phyloP scores from a whole-genome alignment of 1,139 yeast genomes.

The Suhomyces chickasaworum region DNA sequence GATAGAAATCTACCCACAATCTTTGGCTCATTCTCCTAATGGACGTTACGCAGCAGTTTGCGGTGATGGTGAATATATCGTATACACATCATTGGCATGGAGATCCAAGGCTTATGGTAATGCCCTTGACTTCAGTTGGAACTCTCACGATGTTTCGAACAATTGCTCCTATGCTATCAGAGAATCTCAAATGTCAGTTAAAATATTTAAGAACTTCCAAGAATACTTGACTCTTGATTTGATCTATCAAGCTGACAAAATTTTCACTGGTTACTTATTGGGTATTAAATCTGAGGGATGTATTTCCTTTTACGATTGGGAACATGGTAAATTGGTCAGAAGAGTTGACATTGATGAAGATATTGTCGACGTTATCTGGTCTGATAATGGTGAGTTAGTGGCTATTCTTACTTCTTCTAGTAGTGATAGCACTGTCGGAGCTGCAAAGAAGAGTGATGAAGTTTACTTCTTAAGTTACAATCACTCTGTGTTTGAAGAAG shows the following conservation, averaged over 20 bases:
- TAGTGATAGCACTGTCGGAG: slow-evolving; percentile 20
- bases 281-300: slow-evolving; percentile 83
- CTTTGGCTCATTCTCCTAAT: slow-evolving; percentile 88
- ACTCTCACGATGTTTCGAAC: slow-evolving; percentile 66
- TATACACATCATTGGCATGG: slow-evolving; percentile 97
- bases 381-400: slow-evolving; percentile 88
- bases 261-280: slow-evolving; percentile 83
- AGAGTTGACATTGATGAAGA: slow-evolving; percentile 75
- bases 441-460: slow-evolving; percentile 49
- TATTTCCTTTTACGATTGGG: slow-evolving; percentile 93
- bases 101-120: slow-evolving; percentile 91
- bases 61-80: slow-evolving; percentile 97
- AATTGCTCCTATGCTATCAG: slow-evolving; percentile 84
- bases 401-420: slow-evolving; percentile 63
- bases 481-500: slow-evolving; percentile 65
- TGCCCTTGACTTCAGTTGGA: slow-evolving; percentile 92
- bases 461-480: slow-evolving; percentile 82
- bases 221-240: slow-evolving; percentile 69
- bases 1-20: slow-evolving; percentile 89
- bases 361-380: slow-evolving; percentile 84
- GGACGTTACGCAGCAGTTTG: slow-evolving; percentile 96
- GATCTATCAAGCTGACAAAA: slow-evolving; percentile 73
- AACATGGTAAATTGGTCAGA: slow-evolving; percentile 77
- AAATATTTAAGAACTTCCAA: slow-evolving; percentile 81
- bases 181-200: slow-evolving; percentile 65